Percentiles rank a stretch among this genome's conserved stretches.
These are phyloP conservation scores for Venturia asperata DNA, from an alignment of 2,329 filamentous ascomycete genomes.

Conservation along the genomic window DNA sequence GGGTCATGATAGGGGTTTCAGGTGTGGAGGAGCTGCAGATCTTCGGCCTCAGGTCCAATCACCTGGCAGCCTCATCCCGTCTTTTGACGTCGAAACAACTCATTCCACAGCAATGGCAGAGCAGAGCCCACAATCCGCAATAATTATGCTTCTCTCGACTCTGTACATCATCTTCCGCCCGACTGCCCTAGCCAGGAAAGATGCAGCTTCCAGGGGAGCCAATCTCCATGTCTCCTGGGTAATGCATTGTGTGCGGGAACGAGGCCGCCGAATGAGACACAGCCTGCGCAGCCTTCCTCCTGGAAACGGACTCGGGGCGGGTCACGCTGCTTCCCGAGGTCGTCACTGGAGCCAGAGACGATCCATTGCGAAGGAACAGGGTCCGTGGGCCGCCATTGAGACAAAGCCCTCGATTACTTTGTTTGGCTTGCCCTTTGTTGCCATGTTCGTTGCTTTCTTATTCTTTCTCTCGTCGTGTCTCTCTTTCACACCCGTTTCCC, in stretches of 20 bases:
- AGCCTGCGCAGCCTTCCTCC: not conserved
- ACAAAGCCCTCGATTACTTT: not conserved
- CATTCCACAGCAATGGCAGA: not conserved
- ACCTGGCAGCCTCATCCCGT: too few relatives aligned
- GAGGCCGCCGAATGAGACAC: conserved; percentile 2
- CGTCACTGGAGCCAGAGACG: not conserved
- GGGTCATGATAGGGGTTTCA: not conserved
- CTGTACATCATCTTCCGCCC: not conserved
- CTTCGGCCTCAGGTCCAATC: not conserved
- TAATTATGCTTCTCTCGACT: not conserved
- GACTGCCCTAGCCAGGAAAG: too few relatives aligned
- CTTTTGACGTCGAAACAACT: not conserved
- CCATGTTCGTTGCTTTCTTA: not conserved
- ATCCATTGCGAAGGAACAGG: not conserved
- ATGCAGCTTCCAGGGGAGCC: too few relatives aligned
- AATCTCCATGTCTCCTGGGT: not conserved
- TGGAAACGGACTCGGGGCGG: not conserved
- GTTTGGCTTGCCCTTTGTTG: not conserved
- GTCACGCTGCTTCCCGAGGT: not conserved
- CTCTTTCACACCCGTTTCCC: not conserved
- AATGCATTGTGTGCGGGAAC: not conserved
- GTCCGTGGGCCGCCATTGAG: not conserved
- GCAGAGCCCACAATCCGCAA: too few relatives aligned
- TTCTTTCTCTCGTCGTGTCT: not conserved
- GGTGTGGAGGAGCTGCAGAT: not conserved